These are phyloP conservation scores for Phaseolus lunatus DNA, from an alignment of 306 rosid genomes.

Conservation along the genomic window DNA sequence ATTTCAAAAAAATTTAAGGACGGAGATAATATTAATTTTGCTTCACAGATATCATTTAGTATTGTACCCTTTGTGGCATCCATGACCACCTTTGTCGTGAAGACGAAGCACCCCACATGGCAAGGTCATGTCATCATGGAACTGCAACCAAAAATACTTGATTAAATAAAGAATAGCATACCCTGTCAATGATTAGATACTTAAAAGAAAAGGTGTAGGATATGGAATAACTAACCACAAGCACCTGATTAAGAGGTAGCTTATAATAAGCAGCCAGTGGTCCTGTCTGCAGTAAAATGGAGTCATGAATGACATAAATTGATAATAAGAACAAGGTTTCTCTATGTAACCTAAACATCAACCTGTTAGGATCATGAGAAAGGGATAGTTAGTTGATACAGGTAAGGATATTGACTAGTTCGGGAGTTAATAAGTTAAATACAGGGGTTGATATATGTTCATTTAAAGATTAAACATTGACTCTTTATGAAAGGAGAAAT, in stretches of 20 bases:
- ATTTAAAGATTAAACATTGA: too few species aligned
- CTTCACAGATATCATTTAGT: constrained; percentile 33
- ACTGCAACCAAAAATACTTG: constrained; percentile 54
- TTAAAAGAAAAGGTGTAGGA: background rate
- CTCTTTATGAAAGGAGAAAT: too few species aligned
- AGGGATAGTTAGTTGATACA: too few species aligned
- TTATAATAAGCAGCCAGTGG: constrained; percentile 96
- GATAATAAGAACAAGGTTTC: constrained; percentile 20
- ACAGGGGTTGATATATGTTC: too few species aligned
- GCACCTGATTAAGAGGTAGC: constrained; percentile 91
- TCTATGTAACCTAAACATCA: constrained; percentile 30
- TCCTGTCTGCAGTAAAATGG: constrained; percentile 67
- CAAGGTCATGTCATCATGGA: constrained; percentile 89
- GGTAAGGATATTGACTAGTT: too few species aligned
- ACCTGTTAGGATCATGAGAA: background rate
- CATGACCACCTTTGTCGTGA: constrained; percentile 78
- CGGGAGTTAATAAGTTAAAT: too few species aligned
- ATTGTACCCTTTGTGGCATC: constrained; percentile 84
- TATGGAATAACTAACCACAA: constrained; percentile 65
- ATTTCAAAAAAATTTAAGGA: constrained; percentile 3
- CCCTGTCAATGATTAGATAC: constrained; percentile 16
- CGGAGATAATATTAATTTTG: constrained; percentile 15
- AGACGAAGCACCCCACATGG: constrained; percentile 96
- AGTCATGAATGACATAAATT: constrained; percentile 35
- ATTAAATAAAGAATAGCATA: constrained; percentile 16